A percentile compares a stretch with the other conserved stretches of the same genome.
These are phyloP conservation scores for Boletus tylopilopsis DNA, from an alignment of 768 basidiomycete genomes.

Conservation along the genomic window DNA sequence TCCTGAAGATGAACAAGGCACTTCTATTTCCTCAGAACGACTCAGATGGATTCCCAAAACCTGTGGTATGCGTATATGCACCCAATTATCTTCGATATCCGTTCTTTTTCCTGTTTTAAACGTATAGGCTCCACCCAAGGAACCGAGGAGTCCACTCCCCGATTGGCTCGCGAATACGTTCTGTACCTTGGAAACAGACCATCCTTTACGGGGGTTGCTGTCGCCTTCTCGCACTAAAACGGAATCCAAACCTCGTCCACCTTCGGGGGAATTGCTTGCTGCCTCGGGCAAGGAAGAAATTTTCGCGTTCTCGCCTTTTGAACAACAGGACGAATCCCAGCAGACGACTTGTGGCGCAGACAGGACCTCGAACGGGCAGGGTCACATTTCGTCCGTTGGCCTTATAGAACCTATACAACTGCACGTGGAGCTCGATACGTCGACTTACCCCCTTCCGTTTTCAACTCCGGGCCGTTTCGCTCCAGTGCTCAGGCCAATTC, in stretches of 20 bases:
- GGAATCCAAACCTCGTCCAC: not conserved
- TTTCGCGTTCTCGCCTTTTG: conserved; percentile 30
- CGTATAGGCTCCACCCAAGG: conserved; percentile 18
- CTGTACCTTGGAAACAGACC: conserved; percentile 35
- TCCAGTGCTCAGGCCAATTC: conserved; percentile 2
- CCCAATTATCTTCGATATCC: conserved; percentile 11
- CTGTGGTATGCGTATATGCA: conserved; percentile 32
- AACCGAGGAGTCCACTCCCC: conserved; percentile 38
- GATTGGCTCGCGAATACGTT: conserved; percentile 56
- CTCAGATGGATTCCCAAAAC: conserved; percentile 3
- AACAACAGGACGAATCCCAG: conserved; percentile 4
- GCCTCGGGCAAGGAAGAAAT: conserved; percentile 13
- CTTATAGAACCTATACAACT: not conserved
- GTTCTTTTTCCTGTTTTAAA: conserved; percentile 11
- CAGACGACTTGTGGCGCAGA: conserved; percentile 1
- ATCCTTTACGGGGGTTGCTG: conserved; percentile 34
- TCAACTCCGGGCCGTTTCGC: conserved; percentile 25
- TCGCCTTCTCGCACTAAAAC: conserved; percentile 16
- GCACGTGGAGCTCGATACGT: not conserved
- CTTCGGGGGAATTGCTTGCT: conserved; percentile 1
- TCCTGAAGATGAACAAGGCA: conserved; percentile 38
- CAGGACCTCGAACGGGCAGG: not conserved
- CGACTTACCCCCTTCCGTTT: conserved; percentile 13
- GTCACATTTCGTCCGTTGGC: not conserved
- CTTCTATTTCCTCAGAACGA: not conserved